A percentile compares a stretch with the other conserved stretches of the same genome.
Conservation (phyloP, 805 yeast species). For the Sugiyamaella americana region DNA sequence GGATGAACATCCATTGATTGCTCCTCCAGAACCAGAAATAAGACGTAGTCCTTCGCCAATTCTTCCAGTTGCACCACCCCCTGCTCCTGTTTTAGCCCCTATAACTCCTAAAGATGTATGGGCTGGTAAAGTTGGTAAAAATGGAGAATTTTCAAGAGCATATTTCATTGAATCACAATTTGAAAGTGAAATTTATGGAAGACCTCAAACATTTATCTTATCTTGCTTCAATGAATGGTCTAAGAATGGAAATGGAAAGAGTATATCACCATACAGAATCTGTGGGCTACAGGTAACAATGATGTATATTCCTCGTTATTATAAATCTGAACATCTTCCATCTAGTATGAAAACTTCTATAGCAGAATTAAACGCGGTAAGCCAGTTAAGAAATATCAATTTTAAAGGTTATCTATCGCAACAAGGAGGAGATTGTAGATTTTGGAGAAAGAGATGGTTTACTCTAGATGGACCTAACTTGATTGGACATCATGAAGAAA, state of each 20-base stretch:
- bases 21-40: too few relatives aligned
- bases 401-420: conserved; percentile 72
- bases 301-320: conserved; percentile 54
- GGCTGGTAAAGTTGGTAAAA: background rate
- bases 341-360: conserved; percentile 45
- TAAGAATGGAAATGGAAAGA: conserved; percentile 20
- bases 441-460: conserved; percentile 69
- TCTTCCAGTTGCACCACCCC: background rate
- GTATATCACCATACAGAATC: conserved; percentile 34
- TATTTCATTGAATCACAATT: conserved; percentile 59
- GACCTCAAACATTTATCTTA: conserved; percentile 46
- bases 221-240: conserved; percentile 84
- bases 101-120: background rate
- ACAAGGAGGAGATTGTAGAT: conserved; percentile 83
- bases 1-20: background rate
- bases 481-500: conserved; percentile 67
- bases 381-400: conserved; percentile 27
- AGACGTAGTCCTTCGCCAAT: background rate
- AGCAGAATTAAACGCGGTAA: conserved; percentile 16
- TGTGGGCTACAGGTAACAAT: conserved; percentile 50
- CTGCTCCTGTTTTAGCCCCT: background rate
- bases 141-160: conserved; percentile 56
- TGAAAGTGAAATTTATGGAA: conserved; percentile 51
- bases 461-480: conserved; percentile 62
- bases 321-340: conserved; percentile 38